Evolutionary conservation across 2,329 filamentous ascomycete genomes (phyloP).

Genomic region (Penicillium corylophilum): DNA sequence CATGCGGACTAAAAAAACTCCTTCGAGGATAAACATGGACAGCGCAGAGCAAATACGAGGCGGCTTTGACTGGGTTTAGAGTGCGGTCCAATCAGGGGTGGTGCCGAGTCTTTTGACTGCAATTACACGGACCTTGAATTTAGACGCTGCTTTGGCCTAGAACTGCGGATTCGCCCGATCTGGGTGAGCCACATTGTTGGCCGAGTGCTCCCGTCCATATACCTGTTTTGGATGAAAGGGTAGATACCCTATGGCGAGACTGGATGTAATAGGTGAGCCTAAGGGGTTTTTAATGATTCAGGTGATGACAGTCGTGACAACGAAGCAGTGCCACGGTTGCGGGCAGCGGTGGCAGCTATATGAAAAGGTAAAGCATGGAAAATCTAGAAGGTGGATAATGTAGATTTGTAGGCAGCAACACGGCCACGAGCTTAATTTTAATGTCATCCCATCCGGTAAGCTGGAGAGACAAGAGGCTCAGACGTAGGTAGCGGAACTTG

Average conservation of each 20-base stretch:
- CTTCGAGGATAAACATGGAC: not conserved
- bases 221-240: not conserved
- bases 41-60: conserved; percentile 4
- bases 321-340: too few species aligned
- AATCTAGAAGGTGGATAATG: not conserved
- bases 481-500: too few species aligned
- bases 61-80: not conserved
- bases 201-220: not conserved
- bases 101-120: not conserved
- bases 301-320: too few species aligned
- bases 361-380: not conserved
- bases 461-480: not conserved
- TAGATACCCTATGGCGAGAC: too few species aligned
- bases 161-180: not conserved
- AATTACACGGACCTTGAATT: not conserved
- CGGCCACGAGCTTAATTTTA: not conserved
- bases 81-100: not conserved
- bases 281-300: too few species aligned
- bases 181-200: not conserved
- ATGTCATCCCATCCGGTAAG: not conserved
- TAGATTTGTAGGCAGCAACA: not conserved
- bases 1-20: not conserved
- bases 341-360: too few species aligned
- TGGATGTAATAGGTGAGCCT: too few species aligned
- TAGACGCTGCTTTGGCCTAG: not conserved